Evolutionary conservation across 2,329 filamentous ascomycete species (phyloP).

Genomic region (Dactylellina haptotyla): DNA sequence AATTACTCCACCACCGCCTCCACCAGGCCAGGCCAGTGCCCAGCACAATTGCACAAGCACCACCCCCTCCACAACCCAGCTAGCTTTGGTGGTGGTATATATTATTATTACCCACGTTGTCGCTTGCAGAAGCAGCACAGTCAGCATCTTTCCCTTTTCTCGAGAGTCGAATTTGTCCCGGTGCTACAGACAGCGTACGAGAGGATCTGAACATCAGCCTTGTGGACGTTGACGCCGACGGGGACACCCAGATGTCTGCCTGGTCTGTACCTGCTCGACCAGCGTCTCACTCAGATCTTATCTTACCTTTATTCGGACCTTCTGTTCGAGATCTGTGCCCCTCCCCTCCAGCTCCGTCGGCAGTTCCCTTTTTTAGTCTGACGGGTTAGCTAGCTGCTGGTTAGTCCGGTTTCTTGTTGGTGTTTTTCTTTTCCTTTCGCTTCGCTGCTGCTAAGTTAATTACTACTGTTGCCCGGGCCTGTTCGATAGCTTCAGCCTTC

Average conservation of each 20-base stretch:
- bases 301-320: slow-evolving; percentile 11
- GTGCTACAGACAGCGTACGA: not conserved
- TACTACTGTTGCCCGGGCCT: too few relatives aligned
- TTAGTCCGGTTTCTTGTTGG: slow-evolving; percentile 4
- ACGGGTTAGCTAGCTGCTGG: not conserved
- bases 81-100: too few relatives aligned
- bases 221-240: slow-evolving; percentile 21
- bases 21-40: too few relatives aligned
- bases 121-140: slow-evolving; percentile 19
- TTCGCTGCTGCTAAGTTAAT: too few relatives aligned
- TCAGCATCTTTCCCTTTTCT: slow-evolving; percentile 27
- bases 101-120: slow-evolving; percentile 15
- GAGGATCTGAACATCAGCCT: not conserved
- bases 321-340: slow-evolving; percentile 23
- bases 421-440: slow-evolving; percentile 27
- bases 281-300: slow-evolving; percentile 13
- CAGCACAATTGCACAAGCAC: too few relatives aligned
- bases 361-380: slow-evolving; percentile 32
- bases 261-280: slow-evolving; percentile 16
- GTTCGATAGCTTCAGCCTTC: slow-evolving; percentile 44
- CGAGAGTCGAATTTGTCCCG: not conserved
- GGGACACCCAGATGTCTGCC: slow-evolving; percentile 8
- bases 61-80: too few relatives aligned
- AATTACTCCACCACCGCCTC: not conserved
- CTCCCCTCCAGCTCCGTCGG: slow-evolving; percentile 7